Base-by-base conservation (phyloP, 768 basidiomycete species). In the Podaxis mareebaensis region DNA sequence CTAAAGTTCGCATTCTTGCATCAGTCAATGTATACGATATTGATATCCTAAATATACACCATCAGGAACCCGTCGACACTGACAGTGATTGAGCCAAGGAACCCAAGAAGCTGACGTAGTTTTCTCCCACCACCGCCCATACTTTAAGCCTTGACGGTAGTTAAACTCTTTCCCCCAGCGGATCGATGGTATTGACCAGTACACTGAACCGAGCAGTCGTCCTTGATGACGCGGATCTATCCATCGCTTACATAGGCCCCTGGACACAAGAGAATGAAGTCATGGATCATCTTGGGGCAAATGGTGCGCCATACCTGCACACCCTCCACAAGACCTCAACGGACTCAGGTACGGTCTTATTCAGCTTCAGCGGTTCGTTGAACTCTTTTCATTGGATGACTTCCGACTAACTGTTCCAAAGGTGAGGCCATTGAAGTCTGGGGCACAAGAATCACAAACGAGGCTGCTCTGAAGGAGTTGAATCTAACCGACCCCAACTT, bases 141-240 rank as follows among this genome's bases (percentile, higher is more conserved):
- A 24, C 24, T 24, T 24, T 24, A 24, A 24, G 24, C 24, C 24
- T 24, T 3, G 24, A 24, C 24, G 24, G 24, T 24, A 24, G 24
- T 24, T 24, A n/a, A n/a, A n/a, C n/a, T n/a, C n/a, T n/a, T n/a
- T n/a, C 24, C 24, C 24, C 24, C 24, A 24, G 24, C 24, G 24
- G 24, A 24, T 24, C 3, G 24, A 24, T 24, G 24, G 2, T 24
- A 24, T 24, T 24, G 24, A 24, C 24, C 24, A 24, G 24, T 2
- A 24, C 24, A 24, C 24, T 24, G 24, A 24, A 55, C 36, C 36
- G 75, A 48, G 71, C 68, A 65, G 70, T 75, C 28, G 65, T 77
- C 24, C 70, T 79, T 1, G 78, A 79, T 65, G 78, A 79, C 58
- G 70, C 72, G 2, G 72, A 76, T 64, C 61, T 64, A 0, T 54